phyloP scores from a whole-genome alignment of 139 green algal species.

The Pleodorina starrii region DNA sequence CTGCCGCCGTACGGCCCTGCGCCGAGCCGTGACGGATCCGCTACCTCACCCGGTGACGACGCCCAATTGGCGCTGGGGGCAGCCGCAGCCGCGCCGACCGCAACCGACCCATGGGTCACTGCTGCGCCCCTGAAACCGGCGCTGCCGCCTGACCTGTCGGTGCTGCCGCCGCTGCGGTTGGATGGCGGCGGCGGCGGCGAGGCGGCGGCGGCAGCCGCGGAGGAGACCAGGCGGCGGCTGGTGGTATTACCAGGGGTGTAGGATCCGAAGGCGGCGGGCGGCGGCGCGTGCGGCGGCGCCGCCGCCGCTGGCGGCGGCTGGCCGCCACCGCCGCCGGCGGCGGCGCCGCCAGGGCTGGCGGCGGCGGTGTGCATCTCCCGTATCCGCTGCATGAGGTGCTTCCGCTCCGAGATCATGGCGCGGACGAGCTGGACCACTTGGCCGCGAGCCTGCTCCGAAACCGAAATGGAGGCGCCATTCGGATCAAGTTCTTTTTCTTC shows the following conservation, averaged over 20 bases:
- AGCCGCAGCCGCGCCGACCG: neutral
- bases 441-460: conserved; percentile 3
- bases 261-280: neutral
- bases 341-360: no score
- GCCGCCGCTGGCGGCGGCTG: neutral
- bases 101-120: neutral
- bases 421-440: conserved; percentile 4
- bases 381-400: neutral
- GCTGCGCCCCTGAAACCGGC: neutral
- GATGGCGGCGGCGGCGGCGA: neutral
- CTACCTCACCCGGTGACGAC: neutral
- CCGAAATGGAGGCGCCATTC: no score
- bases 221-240: neutral
- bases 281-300: neutral
- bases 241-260: neutral
- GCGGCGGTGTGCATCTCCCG: neutral
- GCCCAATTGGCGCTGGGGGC: neutral
- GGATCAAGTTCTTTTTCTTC: no score
- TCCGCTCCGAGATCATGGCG: conserved; percentile 9
- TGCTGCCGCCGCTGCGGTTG: neutral
- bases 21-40: neutral
- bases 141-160: neutral
- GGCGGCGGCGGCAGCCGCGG: neutral
- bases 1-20: conserved; percentile 4
- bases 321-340: neutral